A percentile compares a stretch with the other conserved stretches of the same genome.
Evolutionary conservation across 2,329 filamentous ascomycete genomes (phyloP).

Genomic region (Colletotrichum sansevieriae): DNA sequence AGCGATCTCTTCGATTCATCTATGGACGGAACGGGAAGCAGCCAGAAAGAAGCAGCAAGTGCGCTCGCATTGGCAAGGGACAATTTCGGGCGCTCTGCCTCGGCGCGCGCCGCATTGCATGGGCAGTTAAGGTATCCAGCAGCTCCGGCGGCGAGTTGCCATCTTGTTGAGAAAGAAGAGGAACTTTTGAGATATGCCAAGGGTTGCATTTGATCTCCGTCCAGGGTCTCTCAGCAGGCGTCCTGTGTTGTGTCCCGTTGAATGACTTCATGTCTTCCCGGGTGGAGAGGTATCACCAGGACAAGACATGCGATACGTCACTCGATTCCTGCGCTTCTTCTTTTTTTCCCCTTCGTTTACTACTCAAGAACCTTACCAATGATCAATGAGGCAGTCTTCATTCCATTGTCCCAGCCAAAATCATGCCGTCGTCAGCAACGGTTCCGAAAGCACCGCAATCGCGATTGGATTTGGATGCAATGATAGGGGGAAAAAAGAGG

Average conservation of each 20-base stretch:
- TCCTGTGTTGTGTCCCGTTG: too few species aligned
- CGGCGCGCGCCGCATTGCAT: slow-evolving; percentile 23
- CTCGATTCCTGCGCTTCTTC: neutral
- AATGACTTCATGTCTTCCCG: neutral
- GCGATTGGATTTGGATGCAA: neutral
- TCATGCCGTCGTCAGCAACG: slow-evolving; percentile 19
- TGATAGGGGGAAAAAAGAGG: slow-evolving; percentile 7
- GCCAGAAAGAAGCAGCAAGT: slow-evolving; percentile 16
- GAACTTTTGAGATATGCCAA: neutral
- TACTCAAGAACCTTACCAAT: too few species aligned
- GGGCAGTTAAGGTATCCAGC: neutral
- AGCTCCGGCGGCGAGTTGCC: neutral
- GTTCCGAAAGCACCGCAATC: neutral
- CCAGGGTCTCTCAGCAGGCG: neutral
- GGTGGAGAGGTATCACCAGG: neutral
- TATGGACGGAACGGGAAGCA: slow-evolving; percentile 23
- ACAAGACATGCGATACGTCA: slow-evolving; percentile 7
- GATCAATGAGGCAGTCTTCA: neutral
- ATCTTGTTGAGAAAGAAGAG: slow-evolving; percentile 6
- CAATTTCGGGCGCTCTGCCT: neutral
- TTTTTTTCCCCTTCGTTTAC: too few species aligned
- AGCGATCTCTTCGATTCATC: slow-evolving; percentile 21
- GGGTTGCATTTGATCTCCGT: too few species aligned
- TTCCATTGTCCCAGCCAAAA: slow-evolving; percentile 16
- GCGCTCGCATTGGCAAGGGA: neutral